Evolutionary conservation across 306 rosid genomes (phyloP).

Genomic region (Glycine latifolia): DNA sequence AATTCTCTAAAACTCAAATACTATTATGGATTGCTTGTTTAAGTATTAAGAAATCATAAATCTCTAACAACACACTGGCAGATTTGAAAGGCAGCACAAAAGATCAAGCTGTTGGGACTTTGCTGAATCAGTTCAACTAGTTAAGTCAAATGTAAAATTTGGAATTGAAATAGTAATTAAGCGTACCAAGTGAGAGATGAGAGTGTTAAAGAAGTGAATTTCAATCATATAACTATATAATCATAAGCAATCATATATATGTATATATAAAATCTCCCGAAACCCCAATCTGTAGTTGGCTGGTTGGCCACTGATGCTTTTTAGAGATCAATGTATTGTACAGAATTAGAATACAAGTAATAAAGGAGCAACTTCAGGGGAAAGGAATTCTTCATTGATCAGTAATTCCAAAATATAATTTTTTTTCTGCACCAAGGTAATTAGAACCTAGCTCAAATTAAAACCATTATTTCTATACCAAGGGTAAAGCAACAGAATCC

Average conservation of each 20-base stretch:
- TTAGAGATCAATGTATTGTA: neutral
- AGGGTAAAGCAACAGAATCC: no score
- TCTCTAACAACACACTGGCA: neutral
- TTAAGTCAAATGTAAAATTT: neutral
- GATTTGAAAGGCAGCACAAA: neutral
- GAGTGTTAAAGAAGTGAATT: neutral
- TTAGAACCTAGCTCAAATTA: no score
- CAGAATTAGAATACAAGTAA: conserved; percentile 3
- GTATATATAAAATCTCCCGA: neutral
- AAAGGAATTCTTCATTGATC: no score
- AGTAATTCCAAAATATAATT: no score
- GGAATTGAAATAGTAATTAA: neutral
- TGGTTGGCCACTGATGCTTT: conserved; percentile 23
- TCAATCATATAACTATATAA: neutral
- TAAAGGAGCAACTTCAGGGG: neutral
- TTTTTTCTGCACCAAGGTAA: no score
- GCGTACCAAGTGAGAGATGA: neutral
- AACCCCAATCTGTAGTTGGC: conserved; percentile 13
- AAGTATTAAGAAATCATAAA: conserved; percentile 10
- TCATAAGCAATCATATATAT: no score
- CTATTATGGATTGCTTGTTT: neutral
- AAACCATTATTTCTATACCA: no score
- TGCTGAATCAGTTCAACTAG: conserved; percentile 17
- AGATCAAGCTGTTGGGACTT: neutral
- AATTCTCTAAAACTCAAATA: neutral